Evolutionary conservation across 2,329 filamentous ascomycete genomes (phyloP).

Genomic region (Trichoderma polysporum): DNA sequence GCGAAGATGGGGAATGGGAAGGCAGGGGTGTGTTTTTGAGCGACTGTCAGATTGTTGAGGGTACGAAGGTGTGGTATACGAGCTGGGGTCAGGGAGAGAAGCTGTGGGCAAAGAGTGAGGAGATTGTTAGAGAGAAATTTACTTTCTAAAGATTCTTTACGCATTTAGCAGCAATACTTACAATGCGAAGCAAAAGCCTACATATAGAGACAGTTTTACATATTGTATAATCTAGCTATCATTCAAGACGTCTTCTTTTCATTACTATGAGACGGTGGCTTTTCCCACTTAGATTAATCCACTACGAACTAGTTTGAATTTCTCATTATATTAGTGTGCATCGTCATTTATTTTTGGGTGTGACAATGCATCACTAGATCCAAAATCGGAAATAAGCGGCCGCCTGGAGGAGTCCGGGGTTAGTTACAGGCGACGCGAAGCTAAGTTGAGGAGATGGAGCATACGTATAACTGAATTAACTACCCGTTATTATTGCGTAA

Average conservation of each 20-base stretch:
- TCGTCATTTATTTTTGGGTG: not conserved
- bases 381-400: not conserved
- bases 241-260: not conserved
- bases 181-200: not conserved
- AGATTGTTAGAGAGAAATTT: not conserved
- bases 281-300: too few relatives aligned
- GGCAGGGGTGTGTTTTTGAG: slow-evolving; percentile 11
- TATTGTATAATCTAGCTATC: too few relatives aligned
- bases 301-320: not conserved
- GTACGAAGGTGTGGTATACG: not conserved
- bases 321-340: not conserved
- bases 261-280: not conserved
- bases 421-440: not conserved
- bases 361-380: not conserved
- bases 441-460: not conserved
- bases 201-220: not conserved
- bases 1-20: slow-evolving; percentile 14
- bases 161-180: not conserved
- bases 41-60: not conserved
- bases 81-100: slow-evolving; percentile 12
- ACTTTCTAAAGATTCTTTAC: not conserved
- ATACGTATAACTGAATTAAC: too few relatives aligned
- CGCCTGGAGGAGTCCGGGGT: not conserved
- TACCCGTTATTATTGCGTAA: too few relatives aligned
- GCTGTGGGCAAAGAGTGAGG: slow-evolving; percentile 6